These are phyloP conservation scores for Hibiscus trionum DNA, from an alignment of 345 rosid species.

Conservation along the genomic window DNA sequence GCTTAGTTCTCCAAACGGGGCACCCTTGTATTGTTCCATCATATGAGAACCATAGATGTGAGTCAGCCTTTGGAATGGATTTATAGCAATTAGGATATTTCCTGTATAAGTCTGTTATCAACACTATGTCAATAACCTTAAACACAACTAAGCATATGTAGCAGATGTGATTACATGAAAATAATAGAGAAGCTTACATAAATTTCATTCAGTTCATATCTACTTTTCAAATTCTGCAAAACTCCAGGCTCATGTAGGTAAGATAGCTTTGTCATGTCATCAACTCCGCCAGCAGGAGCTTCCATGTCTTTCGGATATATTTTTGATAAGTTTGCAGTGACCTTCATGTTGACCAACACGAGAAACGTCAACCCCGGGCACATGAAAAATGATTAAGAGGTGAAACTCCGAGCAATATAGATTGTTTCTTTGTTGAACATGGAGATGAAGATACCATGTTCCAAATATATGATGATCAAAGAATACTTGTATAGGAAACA, in stretches of 20 bases:
- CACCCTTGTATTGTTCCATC: constrained; percentile 20
- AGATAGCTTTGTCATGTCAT: constrained; percentile 95
- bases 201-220: constrained; percentile 92
- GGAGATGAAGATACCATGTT: too few relatives aligned
- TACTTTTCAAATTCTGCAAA: constrained; percentile 58
- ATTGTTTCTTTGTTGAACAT: too few relatives aligned
- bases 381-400: neutral
- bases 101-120: constrained; percentile 17
- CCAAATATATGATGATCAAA: too few relatives aligned
- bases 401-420: too few relatives aligned
- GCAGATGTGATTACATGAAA: neutral
- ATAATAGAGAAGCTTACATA: constrained; percentile 44
- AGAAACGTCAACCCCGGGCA: neutral
- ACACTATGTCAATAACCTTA: neutral
- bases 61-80: constrained; percentile 18
- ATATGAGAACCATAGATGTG: constrained; percentile 15
- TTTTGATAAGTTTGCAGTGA: constrained; percentile 58
- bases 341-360: constrained; percentile 24
- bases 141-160: neutral
- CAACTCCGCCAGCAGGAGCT: constrained; percentile 93
- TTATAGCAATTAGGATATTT: constrained; percentile 13
- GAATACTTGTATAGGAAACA: neutral
- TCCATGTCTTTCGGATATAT: constrained; percentile 79
- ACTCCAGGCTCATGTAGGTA: constrained; percentile 97
- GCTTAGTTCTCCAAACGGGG: constrained; percentile 17